These are phyloP conservation scores for Fusarium sp. DNA, from an alignment of 2,329 filamentous ascomycete species.

Conservation along the genomic window DNA sequence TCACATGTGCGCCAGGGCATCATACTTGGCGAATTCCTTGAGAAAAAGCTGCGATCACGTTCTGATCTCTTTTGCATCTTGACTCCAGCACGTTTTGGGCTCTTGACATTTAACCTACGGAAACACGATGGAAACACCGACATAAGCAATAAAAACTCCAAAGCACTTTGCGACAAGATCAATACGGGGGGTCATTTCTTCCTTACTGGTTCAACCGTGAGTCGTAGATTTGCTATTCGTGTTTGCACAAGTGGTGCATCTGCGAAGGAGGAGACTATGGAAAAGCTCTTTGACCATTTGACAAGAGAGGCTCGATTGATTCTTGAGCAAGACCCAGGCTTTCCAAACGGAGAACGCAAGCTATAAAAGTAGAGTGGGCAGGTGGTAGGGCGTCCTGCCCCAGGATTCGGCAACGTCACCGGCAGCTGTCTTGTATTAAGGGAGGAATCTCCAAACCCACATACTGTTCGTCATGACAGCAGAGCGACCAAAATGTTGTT, in stretches of 20 bases:
- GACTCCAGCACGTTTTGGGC: constrained; percentile 80
- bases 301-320: too few species aligned
- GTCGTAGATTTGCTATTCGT: constrained; percentile 82
- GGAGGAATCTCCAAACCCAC: too few species aligned
- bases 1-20: constrained; percentile 80
- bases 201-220: constrained; percentile 83
- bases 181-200: constrained; percentile 85
- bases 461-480: too few species aligned
- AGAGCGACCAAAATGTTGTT: too few species aligned
- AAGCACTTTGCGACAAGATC: constrained; percentile 81
- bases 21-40: constrained; percentile 77
- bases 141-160: constrained; percentile 77
- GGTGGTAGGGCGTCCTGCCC: too few species aligned
- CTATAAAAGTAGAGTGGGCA: too few species aligned
- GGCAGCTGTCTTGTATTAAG: too few species aligned
- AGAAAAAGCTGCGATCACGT: constrained; percentile 69
- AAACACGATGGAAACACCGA: constrained; percentile 64
- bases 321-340: too few species aligned
- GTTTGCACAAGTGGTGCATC: constrained; percentile 75
- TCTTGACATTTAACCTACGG: constrained; percentile 77
- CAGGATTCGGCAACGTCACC: too few species aligned
- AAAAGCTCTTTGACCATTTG: too few species aligned
- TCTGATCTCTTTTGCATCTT: constrained; percentile 84
- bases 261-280: too few species aligned
- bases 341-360: too few species aligned